Conservation (phyloP, 1,284 basidiomycete species). For the Mycena citricolor region DNA sequence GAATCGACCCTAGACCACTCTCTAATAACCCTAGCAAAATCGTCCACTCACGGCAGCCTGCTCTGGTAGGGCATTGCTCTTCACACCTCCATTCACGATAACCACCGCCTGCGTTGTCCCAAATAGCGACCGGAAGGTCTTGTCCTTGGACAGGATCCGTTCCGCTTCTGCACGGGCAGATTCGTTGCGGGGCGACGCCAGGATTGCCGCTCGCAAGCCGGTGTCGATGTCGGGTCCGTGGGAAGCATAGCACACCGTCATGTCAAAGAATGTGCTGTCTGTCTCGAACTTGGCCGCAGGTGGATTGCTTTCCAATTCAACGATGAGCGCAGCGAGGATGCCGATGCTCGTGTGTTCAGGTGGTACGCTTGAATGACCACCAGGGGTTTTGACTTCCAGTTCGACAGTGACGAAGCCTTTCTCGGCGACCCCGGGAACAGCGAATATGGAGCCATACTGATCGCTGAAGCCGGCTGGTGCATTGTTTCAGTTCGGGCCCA, state of each 20-base stretch:
- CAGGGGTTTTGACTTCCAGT: conserved; percentile 54
- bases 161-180: conserved; percentile 43
- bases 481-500: not conserved
- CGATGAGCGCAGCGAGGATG: conserved; percentile 55
- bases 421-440: conserved; percentile 63
- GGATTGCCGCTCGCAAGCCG: conserved; percentile 40
- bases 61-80: conserved; percentile 23
- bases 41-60: too few species aligned
- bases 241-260: conserved; percentile 45
- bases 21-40: too few species aligned
- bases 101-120: conserved; percentile 66
- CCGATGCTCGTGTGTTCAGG: conserved; percentile 64
- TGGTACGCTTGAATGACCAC: conserved; percentile 69
- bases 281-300: conserved; percentile 41
- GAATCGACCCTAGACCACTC: too few species aligned
- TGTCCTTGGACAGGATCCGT: conserved; percentile 37
- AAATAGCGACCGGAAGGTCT: conserved; percentile 41
- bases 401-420: conserved; percentile 65
- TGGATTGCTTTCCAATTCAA: conserved; percentile 54
- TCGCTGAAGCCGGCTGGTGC: conserved; percentile 39
- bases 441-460: conserved; percentile 43
- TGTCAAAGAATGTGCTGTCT: conserved; percentile 38
- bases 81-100: conserved; percentile 19
- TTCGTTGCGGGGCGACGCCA: conserved; percentile 35
- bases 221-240: conserved; percentile 47